These are phyloP conservation scores for Russula abietina DNA, from an alignment of 768 basidiomycete species.

Conservation along the genomic window DNA sequence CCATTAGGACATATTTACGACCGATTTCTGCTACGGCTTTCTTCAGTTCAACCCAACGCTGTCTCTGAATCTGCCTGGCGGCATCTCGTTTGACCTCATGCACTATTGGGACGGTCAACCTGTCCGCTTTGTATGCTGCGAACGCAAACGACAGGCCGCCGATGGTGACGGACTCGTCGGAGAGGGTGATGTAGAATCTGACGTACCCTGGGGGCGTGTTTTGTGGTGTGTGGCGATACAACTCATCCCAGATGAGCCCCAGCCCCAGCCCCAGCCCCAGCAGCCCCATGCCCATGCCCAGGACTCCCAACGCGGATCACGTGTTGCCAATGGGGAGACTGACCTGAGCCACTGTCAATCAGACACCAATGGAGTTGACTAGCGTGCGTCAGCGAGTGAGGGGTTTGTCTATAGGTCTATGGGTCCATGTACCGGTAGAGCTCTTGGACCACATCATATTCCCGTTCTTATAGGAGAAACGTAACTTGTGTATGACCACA, in stretches of 20 bases:
- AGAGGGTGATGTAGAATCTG: conserved; percentile 20
- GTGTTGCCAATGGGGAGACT: background rate
- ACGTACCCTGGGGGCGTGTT: conserved; percentile 34
- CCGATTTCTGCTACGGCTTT: conserved; percentile 86
- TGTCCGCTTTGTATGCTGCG: conserved; percentile 80
- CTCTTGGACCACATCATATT: no score
- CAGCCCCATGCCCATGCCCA: background rate
- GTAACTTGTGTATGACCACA: no score
- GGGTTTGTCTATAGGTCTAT: background rate
- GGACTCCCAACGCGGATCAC: background rate
- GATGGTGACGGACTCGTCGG: conserved; percentile 23
- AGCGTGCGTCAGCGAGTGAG: background rate
- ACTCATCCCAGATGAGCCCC: conserved; percentile 30
- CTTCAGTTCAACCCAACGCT: conserved; percentile 63
- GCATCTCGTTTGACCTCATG: conserved; percentile 74
- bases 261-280: background rate
- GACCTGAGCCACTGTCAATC: background rate
- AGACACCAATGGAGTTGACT: background rate
- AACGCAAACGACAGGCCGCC: conserved; percentile 35
- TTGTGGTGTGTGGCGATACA: conserved; percentile 48
- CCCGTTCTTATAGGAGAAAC: no score
- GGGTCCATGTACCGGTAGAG: background rate
- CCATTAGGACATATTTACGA: conserved; percentile 60
- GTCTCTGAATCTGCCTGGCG: conserved; percentile 71
- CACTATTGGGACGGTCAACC: conserved; percentile 94